Conservation (phyloP, 106 monocot genomes). For the Phalaenopsis aphrodite region DNA sequence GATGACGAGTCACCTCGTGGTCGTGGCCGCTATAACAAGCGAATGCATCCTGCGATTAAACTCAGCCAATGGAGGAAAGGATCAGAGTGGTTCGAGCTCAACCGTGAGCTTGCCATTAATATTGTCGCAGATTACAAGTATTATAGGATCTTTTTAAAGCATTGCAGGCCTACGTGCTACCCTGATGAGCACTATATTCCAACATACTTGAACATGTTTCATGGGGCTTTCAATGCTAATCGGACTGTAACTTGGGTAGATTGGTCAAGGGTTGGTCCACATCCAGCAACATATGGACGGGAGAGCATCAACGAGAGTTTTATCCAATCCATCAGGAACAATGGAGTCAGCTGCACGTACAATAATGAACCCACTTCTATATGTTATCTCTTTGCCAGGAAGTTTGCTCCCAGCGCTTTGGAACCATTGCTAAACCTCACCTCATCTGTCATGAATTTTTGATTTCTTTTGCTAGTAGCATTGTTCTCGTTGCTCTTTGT, state of each 20-base stretch:
- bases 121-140: slow-evolving; percentile 27
- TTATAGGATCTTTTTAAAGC: slow-evolving; percentile 14
- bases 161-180: slow-evolving; percentile 18
- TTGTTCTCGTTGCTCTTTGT: not conserved
- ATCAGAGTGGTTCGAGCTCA: slow-evolving; percentile 30
- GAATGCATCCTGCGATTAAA: slow-evolving; percentile 13
- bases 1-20: slow-evolving; percentile 19
- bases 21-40: slow-evolving; percentile 20
- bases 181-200: slow-evolving; percentile 33
- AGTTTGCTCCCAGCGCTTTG: slow-evolving; percentile 32
- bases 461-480: slow-evolving; percentile 3
- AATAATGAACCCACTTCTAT: slow-evolving; percentile 17
- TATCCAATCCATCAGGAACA: slow-evolving; percentile 18
- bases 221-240: slow-evolving; percentile 17
- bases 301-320: slow-evolving; percentile 13
- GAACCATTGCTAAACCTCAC: slow-evolving; percentile 16
- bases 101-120: slow-evolving; percentile 16
- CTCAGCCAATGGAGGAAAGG: slow-evolving; percentile 28
- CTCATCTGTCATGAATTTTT: slow-evolving; percentile 20
- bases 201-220: slow-evolving; percentile 34
- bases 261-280: slow-evolving; percentile 26
- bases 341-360: slow-evolving; percentile 19
- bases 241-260: slow-evolving; percentile 32
- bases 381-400: slow-evolving; percentile 26
- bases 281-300: slow-evolving; percentile 22